phyloP scores from a whole-genome alignment of 495 filamentous ascomycete species.

The Xylaria castorea region DNA sequence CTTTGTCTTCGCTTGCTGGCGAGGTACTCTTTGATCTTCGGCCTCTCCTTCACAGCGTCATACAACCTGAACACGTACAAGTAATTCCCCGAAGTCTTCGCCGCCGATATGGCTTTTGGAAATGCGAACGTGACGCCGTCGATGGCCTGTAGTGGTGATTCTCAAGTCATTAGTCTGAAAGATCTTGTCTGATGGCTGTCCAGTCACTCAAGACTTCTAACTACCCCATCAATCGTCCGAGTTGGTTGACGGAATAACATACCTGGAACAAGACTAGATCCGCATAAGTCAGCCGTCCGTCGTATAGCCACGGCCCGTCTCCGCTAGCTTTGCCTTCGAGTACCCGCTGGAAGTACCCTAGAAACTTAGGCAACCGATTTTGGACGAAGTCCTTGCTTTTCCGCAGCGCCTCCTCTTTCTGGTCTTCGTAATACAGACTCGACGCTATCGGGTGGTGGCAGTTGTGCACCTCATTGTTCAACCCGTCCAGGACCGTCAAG shows the following conservation, averaged over 20 bases:
- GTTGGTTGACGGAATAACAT: conserved; percentile 33
- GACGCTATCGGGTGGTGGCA: conserved; percentile 68
- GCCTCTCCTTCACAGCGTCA: conserved; percentile 53
- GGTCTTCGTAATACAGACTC: conserved; percentile 68
- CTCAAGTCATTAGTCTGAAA: not conserved
- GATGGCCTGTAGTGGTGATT: conserved; percentile 29
- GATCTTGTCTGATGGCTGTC: not conserved
- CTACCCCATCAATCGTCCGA: not conserved
- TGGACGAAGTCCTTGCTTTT: conserved; percentile 59
- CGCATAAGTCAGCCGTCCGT: conserved; percentile 64
- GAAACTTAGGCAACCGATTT: conserved; percentile 68
- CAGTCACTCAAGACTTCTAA: not conserved
- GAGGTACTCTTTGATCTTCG: conserved; percentile 60
- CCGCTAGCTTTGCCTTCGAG: conserved; percentile 60
- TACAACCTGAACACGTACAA: conserved; percentile 56
- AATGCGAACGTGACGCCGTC: conserved; percentile 60
- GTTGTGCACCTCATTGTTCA: conserved; percentile 71
- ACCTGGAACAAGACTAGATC: conserved; percentile 74
- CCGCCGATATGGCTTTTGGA: conserved; percentile 55
- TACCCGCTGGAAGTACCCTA: conserved; percentile 69
- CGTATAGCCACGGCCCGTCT: conserved; percentile 65
- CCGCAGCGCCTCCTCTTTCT: conserved; percentile 64
- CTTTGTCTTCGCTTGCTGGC: conserved; percentile 57
- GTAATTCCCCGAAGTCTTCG: conserved; percentile 54
- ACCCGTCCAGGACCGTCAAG: conserved; percentile 70